phyloP scores from a whole-genome alignment of 164 flowering plant genomes.

The Platanus orientalis region DNA sequence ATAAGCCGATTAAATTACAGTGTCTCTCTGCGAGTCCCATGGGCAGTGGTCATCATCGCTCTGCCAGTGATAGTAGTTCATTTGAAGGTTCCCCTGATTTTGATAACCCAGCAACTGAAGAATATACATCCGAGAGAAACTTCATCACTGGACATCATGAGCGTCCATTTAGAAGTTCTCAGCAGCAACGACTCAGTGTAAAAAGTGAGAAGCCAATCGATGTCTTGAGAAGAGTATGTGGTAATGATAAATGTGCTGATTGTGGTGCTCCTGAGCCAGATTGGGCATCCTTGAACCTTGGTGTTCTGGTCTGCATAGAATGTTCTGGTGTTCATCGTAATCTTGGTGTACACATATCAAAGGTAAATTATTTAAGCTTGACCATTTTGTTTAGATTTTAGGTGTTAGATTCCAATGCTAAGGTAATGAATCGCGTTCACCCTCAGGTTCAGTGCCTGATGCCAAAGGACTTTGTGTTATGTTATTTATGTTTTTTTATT shows the following conservation, averaged over 20 bases:
- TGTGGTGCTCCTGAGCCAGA: slow-evolving; percentile 97
- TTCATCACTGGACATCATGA: slow-evolving; percentile 40
- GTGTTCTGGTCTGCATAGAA: slow-evolving; percentile 93
- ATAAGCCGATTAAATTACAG: slow-evolving; percentile 25
- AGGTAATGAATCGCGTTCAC: not conserved
- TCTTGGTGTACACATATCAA: slow-evolving; percentile 89
- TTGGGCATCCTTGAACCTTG: slow-evolving; percentile 98
- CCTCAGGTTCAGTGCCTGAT: not conserved
- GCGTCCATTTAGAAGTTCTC: slow-evolving; percentile 44
- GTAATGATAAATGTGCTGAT: slow-evolving; percentile 97
- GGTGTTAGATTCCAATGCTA: not conserved
- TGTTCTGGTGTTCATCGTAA: slow-evolving; percentile 99
- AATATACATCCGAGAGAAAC: slow-evolving; percentile 47
- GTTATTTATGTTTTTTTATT: too few relatives aligned
- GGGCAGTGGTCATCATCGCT: slow-evolving; percentile 19
- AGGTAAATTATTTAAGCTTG: slow-evolving; percentile 37
- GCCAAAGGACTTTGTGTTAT: too few relatives aligned
- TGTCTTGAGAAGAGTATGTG: slow-evolving; percentile 61
- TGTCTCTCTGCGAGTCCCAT: slow-evolving; percentile 28
- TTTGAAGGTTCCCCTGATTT: slow-evolving; percentile 71
- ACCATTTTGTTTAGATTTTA: slow-evolving; percentile 6
- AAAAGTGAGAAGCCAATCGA: slow-evolving; percentile 81
- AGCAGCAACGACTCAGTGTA: slow-evolving; percentile 43
- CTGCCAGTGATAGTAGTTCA: slow-evolving; percentile 61
- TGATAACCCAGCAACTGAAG: slow-evolving; percentile 54